phyloP scores from a whole-genome alignment of 192 early-diverging fungal genomes.

The Linnemannia elongata region DNA sequence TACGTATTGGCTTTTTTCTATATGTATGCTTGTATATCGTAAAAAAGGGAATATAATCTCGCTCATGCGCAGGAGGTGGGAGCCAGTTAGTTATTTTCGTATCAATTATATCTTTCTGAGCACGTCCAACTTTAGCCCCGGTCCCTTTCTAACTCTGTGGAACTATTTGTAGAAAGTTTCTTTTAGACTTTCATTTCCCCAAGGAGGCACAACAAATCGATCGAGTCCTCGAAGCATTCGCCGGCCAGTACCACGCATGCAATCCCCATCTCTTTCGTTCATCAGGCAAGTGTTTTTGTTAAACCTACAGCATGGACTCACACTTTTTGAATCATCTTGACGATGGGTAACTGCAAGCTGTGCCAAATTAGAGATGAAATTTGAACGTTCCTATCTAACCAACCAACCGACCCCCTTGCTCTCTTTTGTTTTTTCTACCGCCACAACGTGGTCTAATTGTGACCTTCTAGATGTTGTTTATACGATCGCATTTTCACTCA shows the following conservation, averaged over 20 bases:
- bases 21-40: background rate
- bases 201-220: slow-evolving; percentile 91
- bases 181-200: slow-evolving; percentile 80
- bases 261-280: slow-evolving; percentile 76
- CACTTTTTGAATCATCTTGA: background rate
- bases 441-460: background rate
- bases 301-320: too few species aligned
- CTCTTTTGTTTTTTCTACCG: background rate
- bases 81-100: slow-evolving; percentile 9
- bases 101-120: background rate
- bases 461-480: slow-evolving; percentile 73
- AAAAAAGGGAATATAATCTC: background rate
- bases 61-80: background rate
- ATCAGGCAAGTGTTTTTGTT: slow-evolving; percentile 31
- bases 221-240: slow-evolving; percentile 81
- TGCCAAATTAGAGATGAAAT: background rate
- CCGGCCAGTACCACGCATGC: slow-evolving; percentile 75
- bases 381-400: background rate
- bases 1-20: slow-evolving; percentile 28
- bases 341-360: background rate
- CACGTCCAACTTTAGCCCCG: background rate
- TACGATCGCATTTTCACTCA: slow-evolving; percentile 82
- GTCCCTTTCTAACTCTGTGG: background rate
- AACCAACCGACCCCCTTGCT: background rate
- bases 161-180: slow-evolving; percentile 69